Conservation (phyloP, 1,284 basidiomycete genomes). For the Tilletia horrida region DNA sequence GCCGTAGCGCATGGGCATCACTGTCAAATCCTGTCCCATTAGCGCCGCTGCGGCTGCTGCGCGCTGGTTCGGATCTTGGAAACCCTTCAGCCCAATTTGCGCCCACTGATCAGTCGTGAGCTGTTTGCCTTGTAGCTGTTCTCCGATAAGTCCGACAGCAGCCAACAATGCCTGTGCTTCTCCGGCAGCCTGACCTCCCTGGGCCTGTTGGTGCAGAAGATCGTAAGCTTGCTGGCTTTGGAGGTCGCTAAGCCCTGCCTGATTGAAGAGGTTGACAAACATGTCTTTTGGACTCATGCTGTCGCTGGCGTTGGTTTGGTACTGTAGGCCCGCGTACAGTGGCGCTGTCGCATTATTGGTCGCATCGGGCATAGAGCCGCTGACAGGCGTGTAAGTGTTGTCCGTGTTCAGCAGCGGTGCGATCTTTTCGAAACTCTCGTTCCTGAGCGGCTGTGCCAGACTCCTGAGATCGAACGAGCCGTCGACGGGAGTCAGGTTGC, state of each 20-base stretch:
- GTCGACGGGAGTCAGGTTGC: constrained; percentile 7
- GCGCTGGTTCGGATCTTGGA: background rate
- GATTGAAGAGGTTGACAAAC: background rate
- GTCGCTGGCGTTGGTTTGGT: background rate
- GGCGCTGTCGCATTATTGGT: no score
- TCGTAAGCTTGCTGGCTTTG: constrained; percentile 6
- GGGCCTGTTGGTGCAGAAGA: constrained; percentile 1
- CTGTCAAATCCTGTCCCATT: constrained; percentile 10
- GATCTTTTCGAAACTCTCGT: constrained; percentile 28
- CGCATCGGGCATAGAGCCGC: no score
- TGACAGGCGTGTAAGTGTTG: background rate
- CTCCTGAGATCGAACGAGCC: constrained; percentile 5
- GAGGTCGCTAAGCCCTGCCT: background rate
- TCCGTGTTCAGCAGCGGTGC: background rate
- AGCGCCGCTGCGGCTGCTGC: background rate
- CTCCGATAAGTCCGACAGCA: background rate
- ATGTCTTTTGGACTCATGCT: constrained; percentile 11
- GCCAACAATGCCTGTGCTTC: background rate
- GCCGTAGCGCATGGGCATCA: constrained; percentile 12
- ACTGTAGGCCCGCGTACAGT: no score
- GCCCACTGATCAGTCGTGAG: constrained; percentile 4
- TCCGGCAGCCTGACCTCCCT: background rate
- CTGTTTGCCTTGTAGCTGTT: background rate
- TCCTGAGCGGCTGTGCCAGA: constrained; percentile 5
- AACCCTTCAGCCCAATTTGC: background rate